Evolutionary conservation across 2,329 filamentous ascomycete genomes (phyloP).

Genomic region (Rhinocladiella mackenziei): DNA sequence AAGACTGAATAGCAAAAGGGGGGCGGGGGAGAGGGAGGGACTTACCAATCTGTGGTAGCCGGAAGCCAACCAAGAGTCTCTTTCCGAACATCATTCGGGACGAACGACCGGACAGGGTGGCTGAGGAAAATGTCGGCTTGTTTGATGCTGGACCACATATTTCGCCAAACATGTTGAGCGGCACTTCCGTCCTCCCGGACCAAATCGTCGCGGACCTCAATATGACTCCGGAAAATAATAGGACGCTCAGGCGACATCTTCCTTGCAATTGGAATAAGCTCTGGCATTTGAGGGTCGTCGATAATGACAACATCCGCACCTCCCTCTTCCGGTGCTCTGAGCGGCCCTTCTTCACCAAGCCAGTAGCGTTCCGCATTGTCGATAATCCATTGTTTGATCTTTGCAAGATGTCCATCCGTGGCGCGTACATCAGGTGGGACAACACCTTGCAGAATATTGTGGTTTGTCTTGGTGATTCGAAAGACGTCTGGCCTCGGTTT

Average conservation of each 20-base stretch:
- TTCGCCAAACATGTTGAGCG: slow-evolving; percentile 70
- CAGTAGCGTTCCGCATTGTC: slow-evolving; percentile 73
- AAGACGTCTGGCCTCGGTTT: slow-evolving; percentile 77
- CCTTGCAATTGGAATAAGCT: slow-evolving; percentile 71
- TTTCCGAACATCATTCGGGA: slow-evolving; percentile 63
- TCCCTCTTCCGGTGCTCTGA: slow-evolving; percentile 61
- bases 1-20: neutral
- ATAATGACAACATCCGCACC: slow-evolving; percentile 74
- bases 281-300: slow-evolving; percentile 82
- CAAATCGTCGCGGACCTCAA: slow-evolving; percentile 74
- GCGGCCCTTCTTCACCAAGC: slow-evolving; percentile 63
- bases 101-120: slow-evolving; percentile 72
- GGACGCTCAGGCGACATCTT: slow-evolving; percentile 66
- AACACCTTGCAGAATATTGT: slow-evolving; percentile 84
- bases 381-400: slow-evolving; percentile 67
- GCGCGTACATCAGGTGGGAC: slow-evolving; percentile 63
- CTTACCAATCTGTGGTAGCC: slow-evolving; percentile 73
- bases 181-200: slow-evolving; percentile 60
- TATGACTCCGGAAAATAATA: slow-evolving; percentile 76
- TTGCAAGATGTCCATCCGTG: slow-evolving; percentile 55
- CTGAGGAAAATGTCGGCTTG: slow-evolving; percentile 74
- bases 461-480: slow-evolving; percentile 78
- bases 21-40: too few species aligned
- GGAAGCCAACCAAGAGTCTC: slow-evolving; percentile 71
- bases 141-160: slow-evolving; percentile 68